Percentiles rank a stretch among this genome's conserved stretches.
Conservation (phyloP, 768 basidiomycete genomes). For the Tricholoma saponaceum region DNA sequence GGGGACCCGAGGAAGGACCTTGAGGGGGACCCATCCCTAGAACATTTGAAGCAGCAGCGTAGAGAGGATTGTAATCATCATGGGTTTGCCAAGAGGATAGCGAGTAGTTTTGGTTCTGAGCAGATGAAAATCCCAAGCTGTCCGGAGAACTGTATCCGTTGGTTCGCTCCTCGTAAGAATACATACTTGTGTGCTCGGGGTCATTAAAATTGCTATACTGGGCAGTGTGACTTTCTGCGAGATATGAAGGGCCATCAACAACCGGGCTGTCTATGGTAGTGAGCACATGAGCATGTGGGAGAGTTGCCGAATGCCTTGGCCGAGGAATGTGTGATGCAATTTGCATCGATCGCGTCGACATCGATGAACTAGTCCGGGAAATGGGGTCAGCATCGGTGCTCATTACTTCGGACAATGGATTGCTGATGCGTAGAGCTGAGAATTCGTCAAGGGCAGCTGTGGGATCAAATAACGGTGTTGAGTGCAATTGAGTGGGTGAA, state of each 20-base stretch:
- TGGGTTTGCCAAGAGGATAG: conserved; percentile 24
- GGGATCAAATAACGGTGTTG: conserved; percentile 38
- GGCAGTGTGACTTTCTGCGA: conserved; percentile 28
- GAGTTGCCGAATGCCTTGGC: conserved; percentile 38
- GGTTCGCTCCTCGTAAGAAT: conserved; percentile 34
- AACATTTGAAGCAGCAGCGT: conserved; percentile 76
- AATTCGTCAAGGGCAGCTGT: conserved; percentile 47
- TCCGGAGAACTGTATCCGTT: conserved; percentile 23
- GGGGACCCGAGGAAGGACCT: conserved; percentile 23
- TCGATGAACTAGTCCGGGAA: conserved; percentile 52
- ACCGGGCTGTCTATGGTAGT: conserved; percentile 8
- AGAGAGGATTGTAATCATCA: conserved; percentile 53
- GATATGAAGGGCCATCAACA: conserved; percentile 22
- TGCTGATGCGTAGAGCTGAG: conserved; percentile 48
- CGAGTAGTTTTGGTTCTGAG: conserved; percentile 13
- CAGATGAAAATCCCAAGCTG: conserved; percentile 21
- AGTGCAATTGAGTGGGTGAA: conserved; percentile 18
- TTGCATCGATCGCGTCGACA: conserved; percentile 41
- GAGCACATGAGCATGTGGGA: conserved; percentile 24
- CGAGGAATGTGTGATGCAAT: conserved; percentile 20
- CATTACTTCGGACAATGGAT: conserved; percentile 29
- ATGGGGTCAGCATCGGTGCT: conserved; percentile 38
- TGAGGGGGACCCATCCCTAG: conserved; percentile 73
- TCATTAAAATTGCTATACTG: conserved; percentile 29
- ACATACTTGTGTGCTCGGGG: conserved; percentile 30